Base-by-base conservation (phyloP, 176 grass and related monocot genomes). In the Themeda triandra region DNA sequence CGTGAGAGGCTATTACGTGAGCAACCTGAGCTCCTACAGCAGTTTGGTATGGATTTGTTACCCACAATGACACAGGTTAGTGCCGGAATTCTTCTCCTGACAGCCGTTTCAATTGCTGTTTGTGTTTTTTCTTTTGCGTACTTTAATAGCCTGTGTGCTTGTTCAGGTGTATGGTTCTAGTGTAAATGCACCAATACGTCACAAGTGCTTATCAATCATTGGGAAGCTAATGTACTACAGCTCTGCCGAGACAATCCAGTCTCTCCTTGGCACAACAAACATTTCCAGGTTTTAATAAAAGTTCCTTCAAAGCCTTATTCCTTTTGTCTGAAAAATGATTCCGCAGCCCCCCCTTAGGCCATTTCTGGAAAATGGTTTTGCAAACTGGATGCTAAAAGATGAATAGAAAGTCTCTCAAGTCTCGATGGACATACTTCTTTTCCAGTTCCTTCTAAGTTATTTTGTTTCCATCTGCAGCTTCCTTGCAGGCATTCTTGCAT, bases 201-300 rank as follows among this genome's bases (percentile, higher is more conserved):
- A 98, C 36, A 98, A 93, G 72, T 98, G 92, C 65, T 86, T 98
- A 56, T 92, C 95, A 4, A 90, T 98, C 63, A 95, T 98, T 24
- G 95, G 88, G 6, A 98, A 98, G 67, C 81, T 98, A 88, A 98
- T 98, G 95, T 88, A 92, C 83, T 98, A 91, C 77, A 95, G 95
- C 68, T 93, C 95, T 9, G 88, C 95, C 79, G 95, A 95, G 75
- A 93, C 91, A 87, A 98, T 98, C 63, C 91, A 91, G 71, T 86
- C 66, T 28, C 88, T 98, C 32, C 88, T 98, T 81, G 69, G 66
- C 51, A 85, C 89, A 72, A 94, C 95, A 79, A 98, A 98, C 82
- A 95, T 95, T 82, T 93, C 95, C 31, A 98, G 95, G 95, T 98
- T 79, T 72, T 70, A 73, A 77, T 42, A 40, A 13, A 68, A 63